A percentile compares a stretch with the other conserved stretches of the same genome.
phyloP scores from a whole-genome alignment of 1,139 yeast species.

The Taphrina populina region DNA sequence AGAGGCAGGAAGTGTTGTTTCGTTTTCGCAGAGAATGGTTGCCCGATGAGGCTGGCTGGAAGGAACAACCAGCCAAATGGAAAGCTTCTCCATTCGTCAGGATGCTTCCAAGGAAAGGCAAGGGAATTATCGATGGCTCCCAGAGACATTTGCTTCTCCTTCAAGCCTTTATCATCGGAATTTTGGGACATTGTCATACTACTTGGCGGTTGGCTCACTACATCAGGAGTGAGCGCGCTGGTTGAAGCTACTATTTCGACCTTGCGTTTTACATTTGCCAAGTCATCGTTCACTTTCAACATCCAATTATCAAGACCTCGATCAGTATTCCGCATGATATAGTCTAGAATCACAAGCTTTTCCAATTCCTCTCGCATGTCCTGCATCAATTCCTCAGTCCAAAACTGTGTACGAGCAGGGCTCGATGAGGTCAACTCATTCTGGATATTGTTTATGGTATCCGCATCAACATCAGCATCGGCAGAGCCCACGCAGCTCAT shows the following conservation, averaged over 20 bases:
- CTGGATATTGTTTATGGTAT: slow-evolving; percentile 17
- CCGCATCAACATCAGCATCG: slow-evolving; percentile 4
- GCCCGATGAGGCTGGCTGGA: slow-evolving; percentile 64
- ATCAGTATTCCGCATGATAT: slow-evolving; percentile 73
- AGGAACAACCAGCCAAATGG: slow-evolving; percentile 78
- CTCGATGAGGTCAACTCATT: slow-evolving; percentile 10
- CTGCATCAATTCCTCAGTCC: slow-evolving; percentile 56
- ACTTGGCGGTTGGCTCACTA: slow-evolving; percentile 6
- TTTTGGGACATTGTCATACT: slow-evolving; percentile 30
- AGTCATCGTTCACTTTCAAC: slow-evolving; percentile 53
- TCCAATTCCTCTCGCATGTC: slow-evolving; percentile 66
- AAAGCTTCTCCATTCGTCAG: slow-evolving; percentile 77
- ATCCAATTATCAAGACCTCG: slow-evolving; percentile 78
- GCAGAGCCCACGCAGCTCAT: slow-evolving; percentile 18
- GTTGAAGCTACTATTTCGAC: slow-evolving; percentile 28
- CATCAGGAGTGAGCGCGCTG: slow-evolving; percentile 5
- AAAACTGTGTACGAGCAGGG: slow-evolving; percentile 43
- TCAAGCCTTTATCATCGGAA: neutral
- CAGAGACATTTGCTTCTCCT: slow-evolving; percentile 47
- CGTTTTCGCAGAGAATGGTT: slow-evolving; percentile 61
- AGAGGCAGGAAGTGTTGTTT: slow-evolving; percentile 60
- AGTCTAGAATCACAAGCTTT: slow-evolving; percentile 67
- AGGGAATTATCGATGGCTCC: slow-evolving; percentile 79
- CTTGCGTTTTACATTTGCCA: slow-evolving; percentile 8
- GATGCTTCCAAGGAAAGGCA: slow-evolving; percentile 80